phyloP scores from a whole-genome alignment of 1,284 basidiomycete genomes.

The Entoloma clypeatum region DNA sequence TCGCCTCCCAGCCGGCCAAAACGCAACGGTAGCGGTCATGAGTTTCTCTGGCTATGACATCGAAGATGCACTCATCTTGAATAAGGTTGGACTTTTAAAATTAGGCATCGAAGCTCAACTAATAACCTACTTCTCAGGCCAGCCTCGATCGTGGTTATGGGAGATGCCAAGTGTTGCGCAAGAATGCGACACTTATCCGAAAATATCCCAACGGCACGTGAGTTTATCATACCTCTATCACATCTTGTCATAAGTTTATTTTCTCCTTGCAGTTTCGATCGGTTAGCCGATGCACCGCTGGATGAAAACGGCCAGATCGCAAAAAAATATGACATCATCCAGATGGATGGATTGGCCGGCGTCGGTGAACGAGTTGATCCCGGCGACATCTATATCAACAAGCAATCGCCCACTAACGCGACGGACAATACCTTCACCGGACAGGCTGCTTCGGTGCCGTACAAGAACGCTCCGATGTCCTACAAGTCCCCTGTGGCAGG shows the following conservation, averaged over 20 bases:
- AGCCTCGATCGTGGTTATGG: constrained; percentile 97
- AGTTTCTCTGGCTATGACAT: constrained; percentile 99
- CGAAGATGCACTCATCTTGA: constrained; percentile 96
- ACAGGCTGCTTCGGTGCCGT: constrained; percentile 74
- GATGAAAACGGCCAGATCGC: constrained; percentile 77
- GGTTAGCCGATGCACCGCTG: constrained; percentile 87
- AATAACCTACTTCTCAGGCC: constrained; percentile 48
- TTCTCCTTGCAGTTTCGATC: constrained; percentile 67
- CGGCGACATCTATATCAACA: constrained; percentile 95
- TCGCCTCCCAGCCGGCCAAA: constrained; percentile 95
- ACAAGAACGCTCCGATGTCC: constrained; percentile 86
- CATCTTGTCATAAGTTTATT: constrained; percentile 2
- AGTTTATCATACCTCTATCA: constrained; percentile 33
- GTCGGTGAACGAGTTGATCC: constrained; percentile 94
- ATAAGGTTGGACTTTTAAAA: constrained; percentile 58
- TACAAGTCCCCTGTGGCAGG: constrained; percentile 93
- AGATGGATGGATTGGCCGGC: constrained; percentile 90
- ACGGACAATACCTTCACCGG: constrained; percentile 82
- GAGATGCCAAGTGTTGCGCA: constrained; percentile 94
- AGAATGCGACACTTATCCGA: constrained; percentile 90
- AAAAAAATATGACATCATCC: constrained; percentile 89
- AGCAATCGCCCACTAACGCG: constrained; percentile 91
- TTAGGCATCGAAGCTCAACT: constrained; percentile 10
- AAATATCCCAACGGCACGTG: constrained; percentile 97
- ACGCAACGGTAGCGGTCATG: constrained; percentile 99